Base-by-base conservation (phyloP, 192 early-diverging fungal genomes). In the Mycoemilia scoparia region DNA sequence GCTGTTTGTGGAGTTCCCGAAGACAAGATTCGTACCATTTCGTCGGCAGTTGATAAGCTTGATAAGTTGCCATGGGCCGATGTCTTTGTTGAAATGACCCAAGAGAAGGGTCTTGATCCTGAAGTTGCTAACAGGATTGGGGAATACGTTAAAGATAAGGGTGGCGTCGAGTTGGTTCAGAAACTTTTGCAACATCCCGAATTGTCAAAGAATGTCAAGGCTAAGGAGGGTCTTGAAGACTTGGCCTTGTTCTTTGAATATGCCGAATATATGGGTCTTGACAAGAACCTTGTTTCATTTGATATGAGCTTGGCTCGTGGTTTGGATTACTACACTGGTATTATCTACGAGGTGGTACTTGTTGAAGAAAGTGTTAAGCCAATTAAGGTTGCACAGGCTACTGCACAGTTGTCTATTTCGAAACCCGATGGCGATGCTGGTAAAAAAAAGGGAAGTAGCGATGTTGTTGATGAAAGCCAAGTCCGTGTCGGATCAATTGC, bases 261-360 rank as follows among this genome's bases (percentile, higher is more conserved):
- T 60, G 65, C 92, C 21, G 54, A 89, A 18, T 79, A 87, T 43
- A 66, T 67, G 10, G 70, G 96, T 8, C 41, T 65, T 6, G 62
- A 73, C 34, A 56, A 54, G 30, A 65, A 69, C 2, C 28, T 29
- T 33, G 33, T 92, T 25, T 81, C 77, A 2, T 92, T 97, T 48
- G 93, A 98, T 52, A 69, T 98, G 38, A 80, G 76, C 34, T 66
- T 98, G 46, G 93, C 91, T n/a, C 74, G 93, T 25, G 93, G 93
- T 18, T 51, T 98, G 25, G 93, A 98, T 51, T 98, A 98, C 57
- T 98, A 98, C 64, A 98, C 93, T 24, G 93, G 93, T 17, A 75
- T 96, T 32, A 98, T 98, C 49, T 98, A 95, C 55, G 93, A 98
- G 53, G 93, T 87, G 5, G 82, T 97, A 8, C 46, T 65, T 24